A percentile compares a stretch with the other conserved stretches of the same genome.
phyloP scores from a whole-genome alignment of 140 eudicot species.

The Oenanthe javanica region DNA sequence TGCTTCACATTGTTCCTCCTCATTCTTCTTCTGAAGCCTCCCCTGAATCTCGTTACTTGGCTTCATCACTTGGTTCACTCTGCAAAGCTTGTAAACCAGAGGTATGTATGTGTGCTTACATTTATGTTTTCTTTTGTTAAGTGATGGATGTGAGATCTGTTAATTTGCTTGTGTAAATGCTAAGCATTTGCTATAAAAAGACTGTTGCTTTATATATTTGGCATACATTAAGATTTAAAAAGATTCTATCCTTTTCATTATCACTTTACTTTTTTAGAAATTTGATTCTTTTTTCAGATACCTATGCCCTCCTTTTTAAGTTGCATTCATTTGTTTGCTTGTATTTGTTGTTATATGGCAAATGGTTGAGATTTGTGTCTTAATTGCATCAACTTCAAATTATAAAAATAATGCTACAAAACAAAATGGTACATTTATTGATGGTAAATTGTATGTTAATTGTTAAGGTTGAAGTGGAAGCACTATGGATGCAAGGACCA shows the following conservation, averaged over 20 bases:
- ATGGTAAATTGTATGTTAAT: too few species aligned
- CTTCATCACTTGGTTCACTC: slow-evolving; percentile 60
- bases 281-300: background rate
- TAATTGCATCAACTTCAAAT: background rate
- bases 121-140: background rate
- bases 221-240: background rate
- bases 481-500: slow-evolving; percentile 82
- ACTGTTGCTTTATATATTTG: background rate
- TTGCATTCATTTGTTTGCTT: background rate
- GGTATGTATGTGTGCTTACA: slow-evolving; percentile 24
- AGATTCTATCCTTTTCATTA: background rate
- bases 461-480: slow-evolving; percentile 75
- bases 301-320: background rate
- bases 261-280: background rate
- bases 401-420: background rate
- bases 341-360: background rate
- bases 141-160: slow-evolving; percentile 11
- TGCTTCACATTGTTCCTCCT: slow-evolving; percentile 53
- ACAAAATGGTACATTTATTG: too few species aligned
- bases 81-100: slow-evolving; percentile 87
- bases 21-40: slow-evolving; percentile 9
- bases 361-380: background rate
- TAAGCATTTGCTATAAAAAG: background rate
- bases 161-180: background rate
- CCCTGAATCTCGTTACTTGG: slow-evolving; percentile 31